These are phyloP conservation scores for Lactarius tabidus DNA, from an alignment of 768 basidiomycete genomes.

Conservation along the genomic window DNA sequence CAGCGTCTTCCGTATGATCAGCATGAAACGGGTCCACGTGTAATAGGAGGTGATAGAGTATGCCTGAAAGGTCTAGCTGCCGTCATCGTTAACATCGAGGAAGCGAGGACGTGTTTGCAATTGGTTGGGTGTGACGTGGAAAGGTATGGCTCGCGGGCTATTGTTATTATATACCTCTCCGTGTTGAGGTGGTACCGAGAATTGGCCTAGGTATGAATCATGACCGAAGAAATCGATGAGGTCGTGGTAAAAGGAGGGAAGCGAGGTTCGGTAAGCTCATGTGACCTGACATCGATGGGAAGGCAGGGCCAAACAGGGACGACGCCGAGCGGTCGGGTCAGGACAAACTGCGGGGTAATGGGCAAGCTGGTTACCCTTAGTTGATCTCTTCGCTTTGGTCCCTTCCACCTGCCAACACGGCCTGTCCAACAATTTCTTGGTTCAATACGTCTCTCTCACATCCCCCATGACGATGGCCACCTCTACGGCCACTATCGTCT, in stretches of 20 bases:
- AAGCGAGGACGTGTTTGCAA: background rate
- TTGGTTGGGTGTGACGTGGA: constrained; percentile 12
- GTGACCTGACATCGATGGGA: constrained; percentile 20
- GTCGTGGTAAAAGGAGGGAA: background rate
- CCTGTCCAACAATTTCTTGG: background rate
- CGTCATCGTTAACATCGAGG: background rate
- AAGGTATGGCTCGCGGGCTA: background rate
- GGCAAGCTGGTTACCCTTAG: background rate
- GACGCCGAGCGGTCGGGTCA: constrained; percentile 10
- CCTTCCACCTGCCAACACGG: constrained; percentile 10
- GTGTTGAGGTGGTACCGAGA: background rate
- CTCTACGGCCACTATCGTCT: constrained; percentile 12
- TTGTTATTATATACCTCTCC: background rate
- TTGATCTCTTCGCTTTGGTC: background rate
- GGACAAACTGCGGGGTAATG: constrained; percentile 21
- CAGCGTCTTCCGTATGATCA: background rate
- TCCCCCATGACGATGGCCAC: constrained; percentile 22
- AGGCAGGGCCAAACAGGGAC: background rate
- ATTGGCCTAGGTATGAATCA: background rate
- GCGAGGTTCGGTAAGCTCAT: background rate
- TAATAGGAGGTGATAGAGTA: background rate
- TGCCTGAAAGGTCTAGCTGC: background rate
- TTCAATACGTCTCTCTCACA: background rate
- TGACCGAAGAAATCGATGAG: background rate
- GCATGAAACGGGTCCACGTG: background rate